phyloP scores from a whole-genome alignment of 208 protist genomes.

The Acanthamoeba triangularis region DNA sequence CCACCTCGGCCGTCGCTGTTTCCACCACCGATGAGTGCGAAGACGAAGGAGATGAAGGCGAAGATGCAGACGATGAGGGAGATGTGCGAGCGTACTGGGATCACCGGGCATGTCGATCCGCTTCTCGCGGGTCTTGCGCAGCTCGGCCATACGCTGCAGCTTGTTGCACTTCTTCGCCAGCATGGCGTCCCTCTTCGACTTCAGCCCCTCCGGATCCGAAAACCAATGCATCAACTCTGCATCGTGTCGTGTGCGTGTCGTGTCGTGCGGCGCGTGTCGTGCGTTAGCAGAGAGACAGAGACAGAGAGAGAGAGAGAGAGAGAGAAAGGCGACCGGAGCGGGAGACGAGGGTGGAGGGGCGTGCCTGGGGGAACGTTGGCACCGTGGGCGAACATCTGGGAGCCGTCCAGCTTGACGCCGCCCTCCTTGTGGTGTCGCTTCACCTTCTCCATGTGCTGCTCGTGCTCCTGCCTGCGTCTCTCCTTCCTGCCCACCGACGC shows the following conservation, averaged over 20 bases:
- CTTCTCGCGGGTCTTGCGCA: constrained; percentile 51
- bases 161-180: constrained; percentile 35
- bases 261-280: background rate
- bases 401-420: background rate
- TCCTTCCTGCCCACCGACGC: background rate
- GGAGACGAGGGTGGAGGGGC: background rate
- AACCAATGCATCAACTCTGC: constrained; percentile 59
- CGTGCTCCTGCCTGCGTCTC: constrained; percentile 9
- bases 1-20: constrained; percentile 35
- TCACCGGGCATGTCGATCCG: constrained; percentile 1
- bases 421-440: background rate
- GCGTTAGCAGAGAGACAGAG: no score
- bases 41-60: no score
- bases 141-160: constrained; percentile 53
- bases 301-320: no score
- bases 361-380: constrained; percentile 40
- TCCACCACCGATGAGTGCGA: no score
- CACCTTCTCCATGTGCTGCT: constrained; percentile 22
- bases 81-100: background rate
- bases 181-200: constrained; percentile 16
- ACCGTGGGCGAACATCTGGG: constrained; percentile 17
- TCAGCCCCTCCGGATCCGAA: constrained; percentile 26
- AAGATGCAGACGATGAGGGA: no score
- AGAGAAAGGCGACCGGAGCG: background rate
- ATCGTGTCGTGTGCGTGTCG: background rate